Evolutionary conservation across 1,284 basidiomycete species (phyloP), one percentile per base, ranked within the genome.

Genomic region (Stereum hirsutum): DNA sequence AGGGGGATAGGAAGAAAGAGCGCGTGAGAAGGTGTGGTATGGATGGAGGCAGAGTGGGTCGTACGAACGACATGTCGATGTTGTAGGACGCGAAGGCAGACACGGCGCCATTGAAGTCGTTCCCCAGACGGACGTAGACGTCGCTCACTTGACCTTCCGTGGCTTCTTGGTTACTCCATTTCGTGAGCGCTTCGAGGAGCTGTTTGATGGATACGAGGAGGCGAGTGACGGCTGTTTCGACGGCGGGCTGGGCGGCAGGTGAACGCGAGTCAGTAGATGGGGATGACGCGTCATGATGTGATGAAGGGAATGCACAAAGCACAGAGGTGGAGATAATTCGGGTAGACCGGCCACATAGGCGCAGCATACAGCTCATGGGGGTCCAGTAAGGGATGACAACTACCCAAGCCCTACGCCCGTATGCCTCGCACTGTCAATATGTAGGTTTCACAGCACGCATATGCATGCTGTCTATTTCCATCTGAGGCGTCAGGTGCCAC

Each of bases 21-120:
- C 24, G 27, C n/a, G 39, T 23, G 41, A 43, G 27, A 6, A 38
- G 31, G 33, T 21, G 4, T 46, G 26, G 35, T 38, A 14, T 41
- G 34, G 46, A 39, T 43, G 46, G 47, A 20, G 11, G 23, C 15
- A 27, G 17, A 26, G 24, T 30, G 33, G 48, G 46, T 33, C 33
- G 37, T 15, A 75, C 89, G 65, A 62, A 95, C 93, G 72, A 72
- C 85, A 98, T 97, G 50, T 89, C 81, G 53, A 99, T 96, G 43
- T 85, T 82, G 52, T 85, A 92, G 19, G 76, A 70, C 8, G 76
- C 74, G 61, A 99, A 99, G 1, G 94, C 91, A 42, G 83, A 75
- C 30, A 94, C 89, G 21, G 93, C 93, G 15, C 82, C 78, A 60
- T 97, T 97, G 70, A 99, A 98, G 57, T 97, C 94, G 62, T 99